These are phyloP conservation scores for Calonectria pseudoreteaudii DNA, from an alignment of 2,329 filamentous ascomycete genomes.

Conservation along the genomic window DNA sequence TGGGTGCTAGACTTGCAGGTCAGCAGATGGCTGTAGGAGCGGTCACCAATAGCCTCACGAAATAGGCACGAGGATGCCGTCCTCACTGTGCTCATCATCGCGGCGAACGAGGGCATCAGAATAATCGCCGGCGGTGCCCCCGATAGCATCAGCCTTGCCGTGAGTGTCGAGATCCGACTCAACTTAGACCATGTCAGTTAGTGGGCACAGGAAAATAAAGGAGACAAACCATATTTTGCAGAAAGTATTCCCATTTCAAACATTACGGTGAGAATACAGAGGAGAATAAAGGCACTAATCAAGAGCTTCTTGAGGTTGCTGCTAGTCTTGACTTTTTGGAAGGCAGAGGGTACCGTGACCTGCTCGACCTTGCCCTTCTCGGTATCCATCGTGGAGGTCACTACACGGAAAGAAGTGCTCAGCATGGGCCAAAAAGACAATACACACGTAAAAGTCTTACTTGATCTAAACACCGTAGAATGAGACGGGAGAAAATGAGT, in stretches of 20 bases:
- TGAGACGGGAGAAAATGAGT: slow-evolving; percentile 31
- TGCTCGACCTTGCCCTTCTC: slow-evolving; percentile 37
- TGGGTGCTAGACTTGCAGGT: slow-evolving; percentile 44
- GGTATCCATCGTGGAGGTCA: slow-evolving; percentile 43
- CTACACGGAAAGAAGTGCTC: slow-evolving; percentile 31
- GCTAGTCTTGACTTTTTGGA: slow-evolving; percentile 24
- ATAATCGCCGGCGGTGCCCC: neutral
- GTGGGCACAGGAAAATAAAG: neutral
- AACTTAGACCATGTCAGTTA: slow-evolving; percentile 17
- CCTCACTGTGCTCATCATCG: slow-evolving; percentile 8
- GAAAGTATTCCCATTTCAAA: slow-evolving; percentile 46
- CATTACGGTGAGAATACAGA: slow-evolving; percentile 36
- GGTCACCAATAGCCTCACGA: slow-evolving; percentile 45
- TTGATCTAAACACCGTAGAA: slow-evolving; percentile 27
- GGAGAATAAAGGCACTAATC: slow-evolving; percentile 16
- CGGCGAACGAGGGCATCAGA: slow-evolving; percentile 27
- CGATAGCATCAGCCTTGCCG: neutral
- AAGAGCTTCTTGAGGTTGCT: slow-evolving; percentile 29
- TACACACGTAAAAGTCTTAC: slow-evolving; percentile 21
- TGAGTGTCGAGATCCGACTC: slow-evolving; percentile 7
- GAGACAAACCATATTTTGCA: slow-evolving; percentile 41
- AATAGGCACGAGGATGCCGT: slow-evolving; percentile 46
- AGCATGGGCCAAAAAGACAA: slow-evolving; percentile 14
- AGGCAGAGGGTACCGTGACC: neutral
- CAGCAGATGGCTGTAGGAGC: slow-evolving; percentile 1